phyloP scores from a whole-genome alignment of 768 basidiomycete species.

The Amanita inopinata region DNA sequence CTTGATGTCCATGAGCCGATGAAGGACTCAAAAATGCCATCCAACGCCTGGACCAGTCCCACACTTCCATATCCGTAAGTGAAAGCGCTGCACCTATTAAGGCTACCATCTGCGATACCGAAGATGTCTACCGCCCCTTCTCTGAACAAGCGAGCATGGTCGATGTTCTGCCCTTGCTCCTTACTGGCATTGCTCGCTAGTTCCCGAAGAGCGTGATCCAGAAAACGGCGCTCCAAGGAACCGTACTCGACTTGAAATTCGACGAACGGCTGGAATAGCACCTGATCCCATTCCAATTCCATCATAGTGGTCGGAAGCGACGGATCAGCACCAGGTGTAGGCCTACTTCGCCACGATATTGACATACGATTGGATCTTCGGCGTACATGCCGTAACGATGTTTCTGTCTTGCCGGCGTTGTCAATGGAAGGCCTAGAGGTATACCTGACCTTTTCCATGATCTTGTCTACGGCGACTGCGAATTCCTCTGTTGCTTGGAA shows the following conservation, averaged over 20 bases:
- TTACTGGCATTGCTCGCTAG: slow-evolving; percentile 34
- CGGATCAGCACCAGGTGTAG: slow-evolving; percentile 19
- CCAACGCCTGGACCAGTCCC: slow-evolving; percentile 66
- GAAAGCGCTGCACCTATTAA: slow-evolving; percentile 64
- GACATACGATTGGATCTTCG: slow-evolving; percentile 57
- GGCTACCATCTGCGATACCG: slow-evolving; percentile 68
- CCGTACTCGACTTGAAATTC: slow-evolving; percentile 85
- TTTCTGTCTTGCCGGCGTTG: slow-evolving; percentile 16
- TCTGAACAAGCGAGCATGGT: slow-evolving; percentile 55
- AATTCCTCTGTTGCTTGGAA: slow-evolving; percentile 80
- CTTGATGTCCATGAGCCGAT: slow-evolving; percentile 53
- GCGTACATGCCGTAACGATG: slow-evolving; percentile 25
- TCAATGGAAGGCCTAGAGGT: slow-evolving; percentile 17
- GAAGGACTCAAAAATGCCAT: slow-evolving; percentile 62
- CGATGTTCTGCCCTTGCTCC: slow-evolving; percentile 27
- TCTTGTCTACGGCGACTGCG: slow-evolving; percentile 57
- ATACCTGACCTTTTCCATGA: slow-evolving; percentile 64
- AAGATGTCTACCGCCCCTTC: slow-evolving; percentile 74
- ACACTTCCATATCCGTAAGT: slow-evolving; percentile 84
- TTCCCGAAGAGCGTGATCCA: slow-evolving; percentile 49
- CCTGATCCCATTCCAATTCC: slow-evolving; percentile 75
- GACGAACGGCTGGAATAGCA: slow-evolving; percentile 89
- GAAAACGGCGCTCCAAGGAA: slow-evolving; percentile 59
- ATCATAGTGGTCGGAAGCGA: slow-evolving; percentile 20
- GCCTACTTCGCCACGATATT: slow-evolving; percentile 45